Percentiles rank a stretch among this genome's conserved stretches.
These are phyloP conservation scores for Coniosporium tulheliwenetii DNA, from an alignment of 2,329 filamentous ascomycete species.

Conservation along the genomic window DNA sequence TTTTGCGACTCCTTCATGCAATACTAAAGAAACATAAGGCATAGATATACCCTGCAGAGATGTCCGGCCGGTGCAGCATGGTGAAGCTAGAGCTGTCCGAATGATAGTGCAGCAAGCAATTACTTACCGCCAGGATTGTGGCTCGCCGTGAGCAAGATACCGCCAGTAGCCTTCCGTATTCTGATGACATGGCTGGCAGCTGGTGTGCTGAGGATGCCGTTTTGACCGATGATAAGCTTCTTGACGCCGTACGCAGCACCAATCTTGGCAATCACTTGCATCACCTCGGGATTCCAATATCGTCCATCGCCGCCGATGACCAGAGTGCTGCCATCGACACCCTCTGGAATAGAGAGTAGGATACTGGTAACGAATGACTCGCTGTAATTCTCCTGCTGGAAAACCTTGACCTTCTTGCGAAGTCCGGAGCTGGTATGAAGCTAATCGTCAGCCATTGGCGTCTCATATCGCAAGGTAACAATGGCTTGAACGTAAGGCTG, in stretches of 20 bases:
- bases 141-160: constrained; percentile 90
- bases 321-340: constrained; percentile 71
- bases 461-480: too few species aligned
- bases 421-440: constrained; percentile 62
- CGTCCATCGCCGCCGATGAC: constrained; percentile 96
- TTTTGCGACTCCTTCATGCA: neutral
- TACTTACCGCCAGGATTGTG: constrained; percentile 90
- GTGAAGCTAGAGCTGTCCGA: too few species aligned
- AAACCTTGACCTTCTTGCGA: constrained; percentile 96
- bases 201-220: constrained; percentile 92
- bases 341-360: constrained; percentile 90
- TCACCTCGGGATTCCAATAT: constrained; percentile 93
- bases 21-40: too few species aligned
- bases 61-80: too few species aligned
- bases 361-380: constrained; percentile 92
- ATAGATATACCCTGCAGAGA: too few species aligned
- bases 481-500: too few species aligned
- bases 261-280: constrained; percentile 95
- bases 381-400: constrained; percentile 89
- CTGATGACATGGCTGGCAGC: constrained; percentile 93
- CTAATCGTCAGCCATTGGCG: constrained; percentile 11
- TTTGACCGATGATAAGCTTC: constrained; percentile 92
- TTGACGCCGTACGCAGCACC: constrained; percentile 94
- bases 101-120: too few species aligned
- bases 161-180: constrained; percentile 86